Evolutionary conservation across 306 rosid genomes (phyloP).

Genomic region (Begonia peltatifolia): DNA sequence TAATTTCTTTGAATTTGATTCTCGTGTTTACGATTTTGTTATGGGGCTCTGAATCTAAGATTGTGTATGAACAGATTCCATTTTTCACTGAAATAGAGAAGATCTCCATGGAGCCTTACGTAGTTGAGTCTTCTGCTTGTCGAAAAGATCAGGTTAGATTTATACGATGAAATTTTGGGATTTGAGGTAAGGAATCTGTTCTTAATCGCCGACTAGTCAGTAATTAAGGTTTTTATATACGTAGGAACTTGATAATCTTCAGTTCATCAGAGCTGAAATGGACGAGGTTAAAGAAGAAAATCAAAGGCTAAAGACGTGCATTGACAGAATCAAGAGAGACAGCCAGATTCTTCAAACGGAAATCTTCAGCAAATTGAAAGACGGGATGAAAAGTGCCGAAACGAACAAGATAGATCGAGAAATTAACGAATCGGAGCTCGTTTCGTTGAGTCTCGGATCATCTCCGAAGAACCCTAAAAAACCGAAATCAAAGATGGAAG

Average conservation of each 20-base stretch:
- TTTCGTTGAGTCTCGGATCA: constrained; percentile 50
- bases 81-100: no score
- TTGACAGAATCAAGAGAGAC: constrained; percentile 18
- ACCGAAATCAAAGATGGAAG: no score
- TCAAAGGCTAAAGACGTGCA: constrained; percentile 41
- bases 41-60: no score
- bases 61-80: no score
- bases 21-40: no score
- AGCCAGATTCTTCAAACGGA: constrained; percentile 26
- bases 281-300: constrained; percentile 56
- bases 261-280: constrained; percentile 32
- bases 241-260: constrained; percentile 19
- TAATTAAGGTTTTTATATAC: neutral
- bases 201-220: neutral
- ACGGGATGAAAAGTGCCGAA: constrained; percentile 7
- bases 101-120: no score
- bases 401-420: neutral
- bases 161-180: no score
- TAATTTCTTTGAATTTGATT: no score
- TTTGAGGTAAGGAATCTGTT: neutral
- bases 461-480: constrained; percentile 3
- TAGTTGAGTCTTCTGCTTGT: no score
- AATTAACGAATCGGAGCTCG: constrained; percentile 19
- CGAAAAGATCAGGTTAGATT: no score
- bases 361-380: constrained; percentile 15